Evolutionary conservation across 225 moss, liverwort and hornwort species (phyloP), one percentile per base, ranked within the genome.

Genomic region (Pseudisothecium myosuroides): DNA sequence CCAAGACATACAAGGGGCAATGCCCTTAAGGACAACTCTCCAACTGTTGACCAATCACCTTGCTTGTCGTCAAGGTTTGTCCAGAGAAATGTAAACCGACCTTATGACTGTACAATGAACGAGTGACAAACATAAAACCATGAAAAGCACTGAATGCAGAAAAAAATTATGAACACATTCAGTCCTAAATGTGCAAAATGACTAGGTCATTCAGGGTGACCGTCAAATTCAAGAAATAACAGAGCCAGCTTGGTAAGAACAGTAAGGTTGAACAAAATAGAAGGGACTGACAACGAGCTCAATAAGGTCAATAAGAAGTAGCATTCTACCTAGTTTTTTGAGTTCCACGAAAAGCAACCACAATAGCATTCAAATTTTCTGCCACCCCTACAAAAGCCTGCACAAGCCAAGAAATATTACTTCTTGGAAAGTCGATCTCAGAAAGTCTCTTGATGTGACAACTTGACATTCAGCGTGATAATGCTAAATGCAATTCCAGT

Each of bases 341-440:
- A 87, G 98, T 97, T 89, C 98, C 98, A 73, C 98, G 97, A 88
- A 99, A 97, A n/a, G 98, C 93, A 89, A 97, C 90, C 67, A 99
- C 93, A 89, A 99, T 90, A 41, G 96, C 88, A 82, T 94, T 96
- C 90, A 97, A 86, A 89, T 96, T 93, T 90, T 97, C 96, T 41
- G 96, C 96, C 79, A 99, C 94, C 65, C 98, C 98, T 86, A 99
- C 95, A 90, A 95, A 99, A 72, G 96, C 96, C 94, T 96, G 94
- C 88, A 89, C 82, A 82, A 87, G 56, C 76, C 79, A 90, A 83
- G 85, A 62, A 52, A 41, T 12, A 50, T 69, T 80, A 43, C 45
- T 76, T 22, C 74, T 85, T 61, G 20, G n/a, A n/a, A 69, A 45
- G 74, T 88, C 66, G 61, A 78, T 85, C 79, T 93, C 62, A 83